Evolutionary conservation across 306 rosid genomes (phyloP).

Genomic region (Vigna unguiculata): DNA sequence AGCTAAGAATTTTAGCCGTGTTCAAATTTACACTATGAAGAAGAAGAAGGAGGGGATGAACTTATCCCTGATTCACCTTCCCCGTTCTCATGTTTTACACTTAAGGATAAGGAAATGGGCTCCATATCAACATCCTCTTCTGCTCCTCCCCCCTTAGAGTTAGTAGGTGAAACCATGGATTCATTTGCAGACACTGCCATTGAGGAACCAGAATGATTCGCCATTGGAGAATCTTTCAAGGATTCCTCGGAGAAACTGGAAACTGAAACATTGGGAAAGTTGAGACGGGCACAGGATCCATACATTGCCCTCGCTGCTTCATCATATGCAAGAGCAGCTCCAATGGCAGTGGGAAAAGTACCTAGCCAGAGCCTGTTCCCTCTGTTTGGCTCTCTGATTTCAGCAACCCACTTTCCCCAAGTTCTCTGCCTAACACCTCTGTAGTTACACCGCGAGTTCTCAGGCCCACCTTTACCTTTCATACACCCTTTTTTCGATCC

Average conservation of each 20-base stretch:
- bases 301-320: conserved; percentile 91
- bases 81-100: conserved; percentile 50
- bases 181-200: conserved; percentile 48
- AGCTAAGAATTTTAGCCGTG: conserved; percentile 39
- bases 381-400: conserved; percentile 79
- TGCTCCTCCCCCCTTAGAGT: conserved; percentile 49
- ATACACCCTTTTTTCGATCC: conserved; percentile 92
- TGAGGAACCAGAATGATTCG: conserved; percentile 35
- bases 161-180: conserved; percentile 51
- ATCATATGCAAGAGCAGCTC: conserved; percentile 87
- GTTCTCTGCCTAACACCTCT: conserved; percentile 95
- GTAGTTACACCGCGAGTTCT: conserved; percentile 83
- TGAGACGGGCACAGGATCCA: conserved; percentile 75
- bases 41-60: conserved; percentile 34
- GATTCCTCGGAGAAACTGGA: conserved; percentile 56
- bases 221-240: conserved; percentile 46
- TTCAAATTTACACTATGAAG: conserved; percentile 48
- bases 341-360: conserved; percentile 77
- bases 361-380: conserved; percentile 89
- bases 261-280: conserved; percentile 72
- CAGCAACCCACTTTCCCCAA: conserved; percentile 97
- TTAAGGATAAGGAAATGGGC: conserved; percentile 45
- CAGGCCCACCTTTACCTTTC: conserved; percentile 98
- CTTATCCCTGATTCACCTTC: conserved; percentile 49
- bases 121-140: conserved; percentile 47